Conservation (phyloP, 2,329 filamentous ascomycete genomes). For the Colletotrichum caudatum region DNA sequence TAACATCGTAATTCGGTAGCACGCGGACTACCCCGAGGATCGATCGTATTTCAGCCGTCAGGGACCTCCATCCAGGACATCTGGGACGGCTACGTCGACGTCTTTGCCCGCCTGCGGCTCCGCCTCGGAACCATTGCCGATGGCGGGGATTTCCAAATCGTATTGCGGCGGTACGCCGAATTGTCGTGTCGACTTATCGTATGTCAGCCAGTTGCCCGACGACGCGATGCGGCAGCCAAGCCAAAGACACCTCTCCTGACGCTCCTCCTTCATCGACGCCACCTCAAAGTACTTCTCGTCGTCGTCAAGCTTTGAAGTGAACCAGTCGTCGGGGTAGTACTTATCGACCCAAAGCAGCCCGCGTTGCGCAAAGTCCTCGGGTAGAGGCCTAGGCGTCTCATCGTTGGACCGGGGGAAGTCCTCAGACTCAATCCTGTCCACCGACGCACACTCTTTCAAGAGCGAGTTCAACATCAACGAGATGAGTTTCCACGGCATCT, state of each 20-base stretch:
- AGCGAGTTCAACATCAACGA: slow-evolving; percentile 54
- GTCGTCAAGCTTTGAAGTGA: slow-evolving; percentile 71
- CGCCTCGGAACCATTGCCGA: too few species aligned
- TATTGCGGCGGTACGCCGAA: slow-evolving; percentile 55
- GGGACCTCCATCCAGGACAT: too few species aligned
- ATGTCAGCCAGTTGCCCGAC: slow-evolving; percentile 58
- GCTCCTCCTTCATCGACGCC: slow-evolving; percentile 66
- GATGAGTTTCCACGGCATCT: slow-evolving; percentile 66
- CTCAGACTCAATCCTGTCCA: slow-evolving; percentile 46
- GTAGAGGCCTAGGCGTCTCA: slow-evolving; percentile 65
- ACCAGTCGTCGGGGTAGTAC: slow-evolving; percentile 72
- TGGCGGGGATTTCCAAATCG: too few species aligned
- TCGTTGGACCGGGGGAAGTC: slow-evolving; percentile 62
- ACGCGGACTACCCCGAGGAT: too few species aligned
- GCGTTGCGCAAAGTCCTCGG: slow-evolving; percentile 76
- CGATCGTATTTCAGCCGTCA: too few species aligned
- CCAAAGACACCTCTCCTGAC: slow-evolving; percentile 63
- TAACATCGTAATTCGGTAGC: too few species aligned
- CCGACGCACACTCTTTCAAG: slow-evolving; percentile 33
- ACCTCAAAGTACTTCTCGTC: slow-evolving; percentile 74
- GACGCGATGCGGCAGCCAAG: slow-evolving; percentile 63
- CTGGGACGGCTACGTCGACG: too few species aligned
- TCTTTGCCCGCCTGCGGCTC: too few species aligned
- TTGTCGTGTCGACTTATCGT: slow-evolving; percentile 51
- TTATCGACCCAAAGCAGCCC: slow-evolving; percentile 71